A percentile compares a stretch with the other conserved stretches of the same genome.
These are phyloP conservation scores for Silene noctiflora DNA, from an alignment of 179 eudicot species.

Conservation along the genomic window DNA sequence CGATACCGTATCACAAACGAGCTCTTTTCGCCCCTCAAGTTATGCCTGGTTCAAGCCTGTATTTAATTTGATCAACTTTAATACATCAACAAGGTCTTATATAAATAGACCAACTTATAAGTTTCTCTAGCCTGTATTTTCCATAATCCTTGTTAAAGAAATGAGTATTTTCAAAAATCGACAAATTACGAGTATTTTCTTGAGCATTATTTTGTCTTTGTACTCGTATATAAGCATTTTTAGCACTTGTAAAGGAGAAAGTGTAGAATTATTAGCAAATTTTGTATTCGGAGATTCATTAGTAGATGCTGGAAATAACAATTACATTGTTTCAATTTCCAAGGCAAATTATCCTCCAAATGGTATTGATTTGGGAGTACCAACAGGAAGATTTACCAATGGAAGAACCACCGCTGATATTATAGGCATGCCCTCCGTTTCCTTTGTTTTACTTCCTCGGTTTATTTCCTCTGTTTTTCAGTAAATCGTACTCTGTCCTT, in stretches of 20 bases:
- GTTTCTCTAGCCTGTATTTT: too few relatives aligned
- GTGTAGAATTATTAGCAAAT: slow-evolving; percentile 34
- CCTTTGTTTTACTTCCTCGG: not conserved
- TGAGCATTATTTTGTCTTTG: not conserved
- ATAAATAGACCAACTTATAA: not conserved
- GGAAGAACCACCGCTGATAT: slow-evolving; percentile 74
- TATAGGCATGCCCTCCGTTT: slow-evolving; percentile 40
- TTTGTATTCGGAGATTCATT: slow-evolving; percentile 82
- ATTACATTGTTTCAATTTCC: slow-evolving; percentile 59
- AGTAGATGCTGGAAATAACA: slow-evolving; percentile 73
- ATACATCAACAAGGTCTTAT: not conserved
- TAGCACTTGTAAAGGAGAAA: not conserved
- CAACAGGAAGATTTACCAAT: slow-evolving; percentile 75
- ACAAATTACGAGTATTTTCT: not conserved
- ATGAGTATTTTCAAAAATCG: slow-evolving; percentile 11
- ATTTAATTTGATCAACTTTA: too few relatives aligned
- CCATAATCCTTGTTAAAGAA: not conserved
- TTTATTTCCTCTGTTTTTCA: not conserved
- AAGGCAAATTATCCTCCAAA: slow-evolving; percentile 58
- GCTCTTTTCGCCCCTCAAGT: too few relatives aligned
- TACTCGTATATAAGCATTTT: not conserved
- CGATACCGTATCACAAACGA: too few relatives aligned
- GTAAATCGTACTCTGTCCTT: too few relatives aligned
- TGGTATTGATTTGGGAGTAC: slow-evolving; percentile 67
- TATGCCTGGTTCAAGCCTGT: too few relatives aligned